Base-by-base conservation (phyloP, 2,329 filamentous ascomycete genomes). In the Calonectria hawksworthii region DNA sequence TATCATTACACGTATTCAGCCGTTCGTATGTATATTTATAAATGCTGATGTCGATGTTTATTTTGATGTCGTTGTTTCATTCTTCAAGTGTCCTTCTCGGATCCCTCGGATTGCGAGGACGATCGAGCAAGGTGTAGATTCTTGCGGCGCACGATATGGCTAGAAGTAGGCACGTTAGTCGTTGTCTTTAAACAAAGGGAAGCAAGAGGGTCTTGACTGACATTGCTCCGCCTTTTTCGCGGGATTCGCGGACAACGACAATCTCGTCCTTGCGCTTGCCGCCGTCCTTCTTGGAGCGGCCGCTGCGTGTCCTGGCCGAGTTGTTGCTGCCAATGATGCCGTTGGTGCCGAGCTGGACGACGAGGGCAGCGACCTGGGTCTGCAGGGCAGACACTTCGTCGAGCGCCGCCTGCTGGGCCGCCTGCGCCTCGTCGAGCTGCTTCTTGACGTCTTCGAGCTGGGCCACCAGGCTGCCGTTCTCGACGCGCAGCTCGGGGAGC, bases 241-340 rank as follows among this genome's bases (percentile, higher is more conserved):
- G 65, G 41, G 80, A 77, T 54, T 82, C 80, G 13, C 80, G 74
- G 30, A 82, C 80, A 50, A 82, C 77, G 8, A 82, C 78, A 30
- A 82, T 61, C 32, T 82, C 80, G 41, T 81, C 78, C 32, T 74
- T 77, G 6, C 74, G 73, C 75, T 82, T 82, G 38, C 78, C 70
- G 70, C 78, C 70, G 68, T 69, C 73, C 41, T 82, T 78, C 50
- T 79, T 82, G 73, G 80, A 80, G 36, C 79, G 73, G 9, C 70
- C 73, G 51, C 70, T 75, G 7, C 77, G 77, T 50, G 76, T 79
- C 1, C 71, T 73, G 8, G 52, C 21, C 70, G 61, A 18, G 38
- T 30, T 28, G 67, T 18, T 34, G n/a, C 18, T 34, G n/a, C 73
- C 65, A 13, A 21, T 28, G 23, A 63, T 28, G 23, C 59, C 38